Base-by-base conservation (phyloP, 805 yeast genomes). In the Starmera dryadoides region DNA sequence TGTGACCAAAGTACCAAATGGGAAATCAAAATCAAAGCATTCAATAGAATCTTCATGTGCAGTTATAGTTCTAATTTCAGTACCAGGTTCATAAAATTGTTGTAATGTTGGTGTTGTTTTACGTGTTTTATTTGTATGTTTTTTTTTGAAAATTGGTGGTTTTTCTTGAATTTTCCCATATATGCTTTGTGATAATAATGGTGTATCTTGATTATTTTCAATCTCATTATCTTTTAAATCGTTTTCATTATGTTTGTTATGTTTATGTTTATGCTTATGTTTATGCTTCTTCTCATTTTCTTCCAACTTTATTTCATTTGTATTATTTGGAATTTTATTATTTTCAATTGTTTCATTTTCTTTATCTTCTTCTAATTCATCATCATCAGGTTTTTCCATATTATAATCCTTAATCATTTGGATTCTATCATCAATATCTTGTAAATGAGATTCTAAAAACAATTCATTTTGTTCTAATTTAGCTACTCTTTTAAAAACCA, bases 1-100 rank as follows among this genome's bases (percentile, higher is more conserved):
- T 14, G 89, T 74, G 2, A 87, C 89, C 58, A 86, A 49, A 1
- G 78, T 77, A 2, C 88, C 89, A 58, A 79, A 83, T 12, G 91
- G 91, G 19, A 72, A 64, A 52, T 82, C 87, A 54, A 83, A 82
- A 46, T 79, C 88, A 42, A 83, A 54, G 26, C 77, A 68, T 1
- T 76, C 69, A 18, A 84, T 64, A 3, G 73, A 46, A 33, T 69
- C 75, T 4, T 65, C 66, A 50, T 80, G 86, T 1, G 79, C 78
- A 14, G 64, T 53, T 33, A 80, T 61, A 14, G 66, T 56, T 29
- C 65, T 57, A 22, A 83, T 79, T 31, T 62, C 57, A 33, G 76
- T 68, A 3, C 87, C 86, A 1, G 81, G 68, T 23, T 68, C 67
- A 49, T 78, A 81, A 48, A 68, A 80, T 41, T 77, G 81, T 51